Evolutionary conservation across 805 yeast species (phyloP).

Genomic region (Schwanniomyces vanrijiae): DNA sequence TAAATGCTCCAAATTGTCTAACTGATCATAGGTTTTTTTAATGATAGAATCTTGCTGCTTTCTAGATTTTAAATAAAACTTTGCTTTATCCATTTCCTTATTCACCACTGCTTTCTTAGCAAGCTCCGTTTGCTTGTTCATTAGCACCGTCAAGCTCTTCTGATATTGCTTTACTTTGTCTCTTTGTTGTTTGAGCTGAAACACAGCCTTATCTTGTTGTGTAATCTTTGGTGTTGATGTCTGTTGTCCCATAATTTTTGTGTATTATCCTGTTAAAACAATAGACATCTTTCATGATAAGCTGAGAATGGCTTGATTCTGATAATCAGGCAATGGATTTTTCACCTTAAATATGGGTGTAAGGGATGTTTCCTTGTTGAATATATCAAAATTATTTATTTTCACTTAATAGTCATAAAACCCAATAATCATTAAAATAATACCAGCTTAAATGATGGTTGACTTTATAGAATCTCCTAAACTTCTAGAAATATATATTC

Average conservation of each 20-base stretch:
- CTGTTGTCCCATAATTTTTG: constrained; percentile 39
- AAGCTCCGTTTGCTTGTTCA: constrained; percentile 59
- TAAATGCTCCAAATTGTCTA: constrained; percentile 75
- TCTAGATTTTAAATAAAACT: constrained; percentile 68
- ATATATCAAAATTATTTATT: too few species aligned
- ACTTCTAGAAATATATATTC: too few species aligned
- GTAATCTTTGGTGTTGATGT: constrained; percentile 62
- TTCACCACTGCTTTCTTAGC: constrained; percentile 56
- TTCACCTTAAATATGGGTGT: constrained; percentile 3
- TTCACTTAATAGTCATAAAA: too few species aligned
- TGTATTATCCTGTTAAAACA: background rate
- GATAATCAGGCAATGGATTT: background rate
- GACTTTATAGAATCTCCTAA: too few species aligned
- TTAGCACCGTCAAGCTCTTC: constrained; percentile 53
- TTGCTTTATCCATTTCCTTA: constrained; percentile 60
- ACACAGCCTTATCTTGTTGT: constrained; percentile 79
- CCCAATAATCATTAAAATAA: too few species aligned
- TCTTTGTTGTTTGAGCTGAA: constrained; percentile 84
- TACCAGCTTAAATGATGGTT: too few species aligned
- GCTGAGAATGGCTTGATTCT: background rate
- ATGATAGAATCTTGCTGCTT: constrained; percentile 81
- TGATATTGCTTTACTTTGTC: constrained; percentile 81
- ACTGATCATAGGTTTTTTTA: constrained; percentile 69
- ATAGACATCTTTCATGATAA: background rate
- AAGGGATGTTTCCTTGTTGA: background rate